Evolutionary conservation across 192 early-diverging fungal genomes (phyloP).

Genomic region (Oehlia diaphana): DNA sequence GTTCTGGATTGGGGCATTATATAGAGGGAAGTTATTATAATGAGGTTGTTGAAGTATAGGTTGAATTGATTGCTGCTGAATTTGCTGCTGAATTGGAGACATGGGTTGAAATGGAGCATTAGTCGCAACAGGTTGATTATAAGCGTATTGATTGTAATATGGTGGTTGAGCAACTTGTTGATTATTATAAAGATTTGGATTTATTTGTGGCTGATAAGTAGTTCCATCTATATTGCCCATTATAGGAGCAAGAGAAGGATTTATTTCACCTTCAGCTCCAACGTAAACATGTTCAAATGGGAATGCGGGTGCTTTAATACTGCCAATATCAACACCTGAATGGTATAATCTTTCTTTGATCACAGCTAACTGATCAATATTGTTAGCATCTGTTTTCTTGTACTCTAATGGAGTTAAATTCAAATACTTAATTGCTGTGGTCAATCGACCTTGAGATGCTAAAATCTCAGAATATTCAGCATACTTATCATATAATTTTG

Average conservation of each 20-base stretch:
- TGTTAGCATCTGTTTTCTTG: slow-evolving; percentile 35
- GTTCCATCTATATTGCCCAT: slow-evolving; percentile 13
- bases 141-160: slow-evolving; percentile 33
- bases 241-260: slow-evolving; percentile 29
- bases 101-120: slow-evolving; percentile 34
- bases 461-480: slow-evolving; percentile 82
- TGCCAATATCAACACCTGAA: slow-evolving; percentile 46
- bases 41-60: slow-evolving; percentile 23
- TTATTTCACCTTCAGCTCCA: slow-evolving; percentile 44
- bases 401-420: slow-evolving; percentile 74
- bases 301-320: slow-evolving; percentile 50
- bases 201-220: slow-evolving; percentile 16
- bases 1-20: slow-evolving; percentile 35
- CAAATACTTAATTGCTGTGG: slow-evolving; percentile 75
- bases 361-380: slow-evolving; percentile 55
- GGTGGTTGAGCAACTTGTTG: slow-evolving; percentile 20
- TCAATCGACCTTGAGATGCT: slow-evolving; percentile 73
- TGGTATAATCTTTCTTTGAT: slow-evolving; percentile 75
- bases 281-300: slow-evolving; percentile 66
- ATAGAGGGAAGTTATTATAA: slow-evolving; percentile 25
- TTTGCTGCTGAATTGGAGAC: slow-evolving; percentile 30
- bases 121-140: slow-evolving; percentile 33
- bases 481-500: slow-evolving; percentile 81
- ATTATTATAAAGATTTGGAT: no score
- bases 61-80: background rate